Percentiles rank a stretch among this genome's conserved stretches.
phyloP scores from a whole-genome alignment of 208 protist species.

The Trypanosoma grayi region DNA sequence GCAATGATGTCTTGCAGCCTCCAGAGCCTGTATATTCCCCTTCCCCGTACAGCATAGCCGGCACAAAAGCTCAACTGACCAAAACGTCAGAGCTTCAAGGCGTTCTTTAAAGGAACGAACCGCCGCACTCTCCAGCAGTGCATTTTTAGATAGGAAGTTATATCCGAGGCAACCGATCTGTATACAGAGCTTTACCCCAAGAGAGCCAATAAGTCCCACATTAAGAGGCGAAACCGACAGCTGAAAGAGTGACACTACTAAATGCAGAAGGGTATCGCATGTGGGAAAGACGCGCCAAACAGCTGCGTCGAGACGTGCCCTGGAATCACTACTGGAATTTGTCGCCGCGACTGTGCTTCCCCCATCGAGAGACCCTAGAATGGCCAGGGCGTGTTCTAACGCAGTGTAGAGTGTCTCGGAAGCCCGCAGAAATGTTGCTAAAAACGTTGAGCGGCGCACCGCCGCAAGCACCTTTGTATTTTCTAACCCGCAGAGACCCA shows the following conservation, averaged over 20 bases:
- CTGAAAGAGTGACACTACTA: slow-evolving; percentile 23
- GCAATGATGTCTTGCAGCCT: slow-evolving; percentile 11
- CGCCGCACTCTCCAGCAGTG: neutral
- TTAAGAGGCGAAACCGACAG: slow-evolving; percentile 9
- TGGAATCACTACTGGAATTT: neutral
- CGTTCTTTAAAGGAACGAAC: neutral
- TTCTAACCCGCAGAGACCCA: slow-evolving; percentile 14
- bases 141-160: slow-evolving; percentile 2
- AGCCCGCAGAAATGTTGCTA: slow-evolving; percentile 9
- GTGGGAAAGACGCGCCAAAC: neutral
- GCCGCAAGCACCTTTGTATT: slow-evolving; percentile 7
- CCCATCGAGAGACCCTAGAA: neutral
- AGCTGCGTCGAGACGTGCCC: neutral
- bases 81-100: slow-evolving; percentile 14
- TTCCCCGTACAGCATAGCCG: slow-evolving; percentile 14
- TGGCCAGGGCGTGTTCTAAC: neutral
- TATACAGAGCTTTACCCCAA: slow-evolving; percentile 16
- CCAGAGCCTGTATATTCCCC: slow-evolving; percentile 3
- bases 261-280: slow-evolving; percentile 16
- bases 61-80: slow-evolving; percentile 22
- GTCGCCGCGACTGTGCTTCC: neutral
- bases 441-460: slow-evolving; percentile 9
- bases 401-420: slow-evolving; percentile 4
- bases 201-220: slow-evolving; percentile 9
- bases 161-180: slow-evolving; percentile 19